A percentile compares a stretch with the other conserved stretches of the same genome.
phyloP scores from a whole-genome alignment of 192 early-diverging fungal species.

The Coemansia sp. region DNA sequence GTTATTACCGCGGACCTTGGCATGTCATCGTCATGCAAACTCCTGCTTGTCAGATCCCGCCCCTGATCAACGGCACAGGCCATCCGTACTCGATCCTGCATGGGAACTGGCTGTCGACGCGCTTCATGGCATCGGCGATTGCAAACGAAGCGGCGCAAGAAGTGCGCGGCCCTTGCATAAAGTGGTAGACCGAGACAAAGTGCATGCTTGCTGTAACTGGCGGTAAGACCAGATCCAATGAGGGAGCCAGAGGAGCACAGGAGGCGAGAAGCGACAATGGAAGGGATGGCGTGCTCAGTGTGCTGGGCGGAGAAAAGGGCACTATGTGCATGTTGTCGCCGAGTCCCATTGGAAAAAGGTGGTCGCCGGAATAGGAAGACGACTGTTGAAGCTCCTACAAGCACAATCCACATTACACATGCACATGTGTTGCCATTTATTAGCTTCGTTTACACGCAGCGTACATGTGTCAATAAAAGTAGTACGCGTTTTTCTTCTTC shows the following conservation, averaged over 20 bases:
- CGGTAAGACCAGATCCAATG: background rate
- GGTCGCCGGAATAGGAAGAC: background rate
- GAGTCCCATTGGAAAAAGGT: slow-evolving; percentile 4
- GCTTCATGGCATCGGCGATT: slow-evolving; percentile 29
- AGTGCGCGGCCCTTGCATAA: slow-evolving; percentile 28
- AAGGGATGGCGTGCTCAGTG: background rate
- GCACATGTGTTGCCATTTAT: background rate
- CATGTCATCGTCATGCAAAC: background rate
- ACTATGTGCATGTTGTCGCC: background rate
- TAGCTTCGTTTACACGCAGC: background rate
- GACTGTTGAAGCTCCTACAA: background rate
- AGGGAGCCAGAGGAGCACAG: background rate
- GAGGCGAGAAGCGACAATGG: background rate
- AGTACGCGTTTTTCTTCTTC: background rate
- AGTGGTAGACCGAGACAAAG: slow-evolving; percentile 7
- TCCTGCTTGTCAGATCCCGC: background rate
- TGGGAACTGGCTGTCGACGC: slow-evolving; percentile 22
- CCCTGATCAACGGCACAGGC: slow-evolving; percentile 8
- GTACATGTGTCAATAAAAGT: too few relatives aligned
- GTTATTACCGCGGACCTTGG: background rate
- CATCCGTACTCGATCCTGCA: slow-evolving; percentile 16
- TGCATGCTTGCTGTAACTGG: background rate
- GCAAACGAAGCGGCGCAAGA: slow-evolving; percentile 15
- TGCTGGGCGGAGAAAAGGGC: background rate
- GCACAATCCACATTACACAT: background rate